These are phyloP conservation scores for Delphinella strobiligena DNA, from an alignment of 2,329 filamentous ascomycete genomes.

Conservation along the genomic window DNA sequence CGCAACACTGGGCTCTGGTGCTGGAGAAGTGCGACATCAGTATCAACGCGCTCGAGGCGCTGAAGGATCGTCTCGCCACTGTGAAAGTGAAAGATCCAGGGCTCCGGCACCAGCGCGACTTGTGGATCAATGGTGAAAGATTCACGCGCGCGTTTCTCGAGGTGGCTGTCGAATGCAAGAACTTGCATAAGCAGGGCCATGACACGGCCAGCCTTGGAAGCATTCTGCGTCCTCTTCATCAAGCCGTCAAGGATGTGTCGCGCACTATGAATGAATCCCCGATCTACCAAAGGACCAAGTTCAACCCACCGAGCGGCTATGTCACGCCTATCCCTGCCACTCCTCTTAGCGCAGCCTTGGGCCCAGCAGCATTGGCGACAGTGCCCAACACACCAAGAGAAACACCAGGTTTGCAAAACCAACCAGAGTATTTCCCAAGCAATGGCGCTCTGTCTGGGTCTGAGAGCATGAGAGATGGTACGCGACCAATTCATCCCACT, in stretches of 20 bases:
- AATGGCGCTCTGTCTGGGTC: no score
- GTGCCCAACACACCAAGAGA: conserved; percentile 52
- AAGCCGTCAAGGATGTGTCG: conserved; percentile 68
- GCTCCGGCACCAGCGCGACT: conserved; percentile 51
- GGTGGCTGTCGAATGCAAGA: conserved; percentile 49
- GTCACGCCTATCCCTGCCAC: conserved; percentile 63
- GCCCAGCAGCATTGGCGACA: conserved; percentile 81
- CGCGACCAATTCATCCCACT: not conserved
- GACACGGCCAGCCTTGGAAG: conserved; percentile 54
- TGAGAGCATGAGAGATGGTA: not conserved
- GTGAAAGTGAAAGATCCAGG: conserved; percentile 80
- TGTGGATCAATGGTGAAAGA: conserved; percentile 60
- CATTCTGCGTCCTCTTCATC: conserved; percentile 69
- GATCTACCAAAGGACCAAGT: conserved; percentile 38
- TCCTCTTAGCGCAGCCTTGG: conserved; percentile 76
- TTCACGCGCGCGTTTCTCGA: conserved; percentile 61
- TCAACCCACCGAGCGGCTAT: conserved; percentile 25
- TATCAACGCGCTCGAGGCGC: conserved; percentile 58
- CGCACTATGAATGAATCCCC: conserved; percentile 57
- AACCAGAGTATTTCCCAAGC: not conserved
- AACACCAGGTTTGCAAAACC: not conserved
- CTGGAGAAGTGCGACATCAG: conserved; percentile 60
- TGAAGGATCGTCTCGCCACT: conserved; percentile 60
- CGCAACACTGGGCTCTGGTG: conserved; percentile 57
- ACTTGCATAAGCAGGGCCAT: conserved; percentile 21